Conservation (phyloP, 139 green algal species). For the Haematococcus lacustris region DNA sequence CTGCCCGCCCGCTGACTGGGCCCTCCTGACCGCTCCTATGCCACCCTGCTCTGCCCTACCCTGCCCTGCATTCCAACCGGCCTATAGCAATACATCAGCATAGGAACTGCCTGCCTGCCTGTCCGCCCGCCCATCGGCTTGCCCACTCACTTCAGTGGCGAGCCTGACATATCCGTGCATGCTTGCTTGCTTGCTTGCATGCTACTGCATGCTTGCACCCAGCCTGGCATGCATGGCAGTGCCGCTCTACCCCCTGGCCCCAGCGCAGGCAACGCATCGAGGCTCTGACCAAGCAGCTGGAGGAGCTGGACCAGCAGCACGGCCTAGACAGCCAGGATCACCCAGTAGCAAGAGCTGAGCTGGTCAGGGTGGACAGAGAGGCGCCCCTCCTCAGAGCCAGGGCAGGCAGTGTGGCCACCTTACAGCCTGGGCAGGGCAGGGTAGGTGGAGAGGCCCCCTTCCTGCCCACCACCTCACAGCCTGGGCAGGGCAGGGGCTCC, state of each 20-base stretch:
- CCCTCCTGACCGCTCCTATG: not conserved
- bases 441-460: too few relatives aligned
- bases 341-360: too few relatives aligned
- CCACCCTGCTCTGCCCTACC: not conserved
- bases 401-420: too few relatives aligned
- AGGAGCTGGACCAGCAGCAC: not conserved
- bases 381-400: too few relatives aligned
- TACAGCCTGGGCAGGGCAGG: too few relatives aligned
- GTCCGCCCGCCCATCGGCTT: not conserved
- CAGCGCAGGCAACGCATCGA: slow-evolving; percentile 1
- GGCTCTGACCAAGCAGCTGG: not conserved
- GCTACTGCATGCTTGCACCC: not conserved
- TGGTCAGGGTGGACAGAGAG: too few relatives aligned
- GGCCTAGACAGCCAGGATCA: too few relatives aligned
- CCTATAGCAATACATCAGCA: not conserved
- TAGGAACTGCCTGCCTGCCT: not conserved
- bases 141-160: too few relatives aligned
- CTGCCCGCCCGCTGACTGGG: not conserved
- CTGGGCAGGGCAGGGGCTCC: too few relatives aligned
- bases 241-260: not conserved
- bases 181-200: not conserved
- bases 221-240: not conserved
- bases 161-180: too few relatives aligned
- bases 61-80: not conserved
- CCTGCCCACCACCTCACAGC: too few relatives aligned